These are phyloP conservation scores for Trichothecium roseum DNA, from an alignment of 2,329 filamentous ascomycete species.

Conservation along the genomic window DNA sequence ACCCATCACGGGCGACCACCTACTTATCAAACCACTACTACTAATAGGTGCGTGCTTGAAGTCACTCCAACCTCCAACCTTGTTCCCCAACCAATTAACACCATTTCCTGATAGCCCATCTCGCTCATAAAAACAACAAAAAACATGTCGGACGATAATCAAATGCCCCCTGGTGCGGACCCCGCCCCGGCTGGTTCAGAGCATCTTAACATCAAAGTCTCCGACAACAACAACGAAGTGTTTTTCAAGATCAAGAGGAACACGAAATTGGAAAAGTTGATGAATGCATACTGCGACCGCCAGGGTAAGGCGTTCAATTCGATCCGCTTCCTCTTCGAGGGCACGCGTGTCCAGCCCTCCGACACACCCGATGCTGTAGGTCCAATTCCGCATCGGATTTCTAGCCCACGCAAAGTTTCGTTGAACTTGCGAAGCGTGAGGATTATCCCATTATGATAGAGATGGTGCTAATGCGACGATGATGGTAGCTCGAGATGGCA, in stretches of 20 bases:
- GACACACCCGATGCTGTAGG: constrained; percentile 89
- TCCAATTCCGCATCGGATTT: too few relatives aligned
- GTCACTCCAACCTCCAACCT: too few relatives aligned
- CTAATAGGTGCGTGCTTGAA: too few relatives aligned
- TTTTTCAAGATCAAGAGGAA: constrained; percentile 99
- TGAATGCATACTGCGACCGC: constrained; percentile 95
- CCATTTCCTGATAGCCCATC: too few relatives aligned
- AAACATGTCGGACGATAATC: constrained; percentile 33
- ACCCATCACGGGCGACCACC: too few relatives aligned
- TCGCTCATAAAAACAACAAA: too few relatives aligned
- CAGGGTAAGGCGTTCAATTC: constrained; percentile 79
- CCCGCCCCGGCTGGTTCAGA: constrained; percentile 44
- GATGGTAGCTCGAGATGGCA: constrained; percentile 76
- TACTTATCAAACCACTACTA: too few relatives aligned
- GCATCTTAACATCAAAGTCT: constrained; percentile 98
- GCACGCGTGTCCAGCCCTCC: constrained; percentile 77
- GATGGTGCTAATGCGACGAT: constrained; percentile 7
- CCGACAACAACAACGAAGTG: constrained; percentile 98
- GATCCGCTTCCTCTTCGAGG: constrained; percentile 92
- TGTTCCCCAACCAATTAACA: too few relatives aligned
- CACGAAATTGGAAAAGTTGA: constrained; percentile 92
- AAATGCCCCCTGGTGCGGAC: constrained; percentile 23
- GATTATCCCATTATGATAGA: too few relatives aligned
- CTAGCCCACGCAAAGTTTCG: too few relatives aligned
- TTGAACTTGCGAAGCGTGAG: too few relatives aligned